These are phyloP conservation scores for Parafenestella ontariensis DNA, from an alignment of 2,329 filamentous ascomycete species.

Conservation along the genomic window DNA sequence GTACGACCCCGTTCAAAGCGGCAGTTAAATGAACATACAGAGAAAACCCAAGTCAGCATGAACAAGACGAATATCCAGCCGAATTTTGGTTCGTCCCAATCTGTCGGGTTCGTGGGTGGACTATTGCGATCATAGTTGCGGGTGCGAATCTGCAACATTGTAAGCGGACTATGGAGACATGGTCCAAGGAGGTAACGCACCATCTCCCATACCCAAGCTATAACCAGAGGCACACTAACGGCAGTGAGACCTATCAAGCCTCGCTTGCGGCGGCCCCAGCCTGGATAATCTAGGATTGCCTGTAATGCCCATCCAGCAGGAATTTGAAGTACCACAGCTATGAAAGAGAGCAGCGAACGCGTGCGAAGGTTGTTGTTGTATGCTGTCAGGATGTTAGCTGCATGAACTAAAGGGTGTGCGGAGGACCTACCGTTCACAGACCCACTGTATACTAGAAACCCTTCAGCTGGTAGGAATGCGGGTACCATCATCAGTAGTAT, in stretches of 20 bases:
- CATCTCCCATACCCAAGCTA: constrained; percentile 44
- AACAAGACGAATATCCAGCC: constrained; percentile 41
- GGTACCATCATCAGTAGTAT: constrained; percentile 39
- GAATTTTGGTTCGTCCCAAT: constrained; percentile 35
- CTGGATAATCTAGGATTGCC: constrained; percentile 35
- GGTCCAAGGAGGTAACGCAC: constrained; percentile 6
- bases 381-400: constrained; percentile 13
- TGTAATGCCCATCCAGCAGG: constrained; percentile 42
- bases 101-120: constrained; percentile 30
- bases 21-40: constrained; percentile 9
- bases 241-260: constrained; percentile 35
- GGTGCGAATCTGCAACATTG: constrained; percentile 27
- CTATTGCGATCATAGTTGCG: constrained; percentile 38
- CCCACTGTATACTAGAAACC: constrained; percentile 41
- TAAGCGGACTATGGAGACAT: not conserved
- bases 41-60: constrained; percentile 41
- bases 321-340: constrained; percentile 38
- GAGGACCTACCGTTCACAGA: constrained; percentile 38
- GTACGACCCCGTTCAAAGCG: not conserved
- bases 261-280: constrained; percentile 39
- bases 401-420: not conserved
- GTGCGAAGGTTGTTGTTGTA: constrained; percentile 40
- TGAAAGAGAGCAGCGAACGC: constrained; percentile 36
- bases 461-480: constrained; percentile 37
- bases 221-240: constrained; percentile 33